phyloP scores from a whole-genome alignment of 257 asterid species.

The Oldenlandia corymbosa region DNA sequence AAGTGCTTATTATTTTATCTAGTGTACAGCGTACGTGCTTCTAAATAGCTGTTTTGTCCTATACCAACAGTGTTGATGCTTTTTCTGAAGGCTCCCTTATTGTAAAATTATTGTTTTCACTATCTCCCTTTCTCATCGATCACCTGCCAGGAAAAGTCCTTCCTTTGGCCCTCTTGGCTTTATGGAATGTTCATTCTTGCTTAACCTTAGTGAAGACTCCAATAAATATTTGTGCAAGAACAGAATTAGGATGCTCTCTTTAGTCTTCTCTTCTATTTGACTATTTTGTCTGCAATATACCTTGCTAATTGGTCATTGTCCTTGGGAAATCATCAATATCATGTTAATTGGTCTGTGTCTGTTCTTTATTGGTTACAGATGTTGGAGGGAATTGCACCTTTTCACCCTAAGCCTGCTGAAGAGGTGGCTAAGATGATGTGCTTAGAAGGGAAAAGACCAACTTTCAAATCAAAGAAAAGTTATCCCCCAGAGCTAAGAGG shows the following conservation, averaged over 20 bases:
- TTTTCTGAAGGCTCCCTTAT: neutral
- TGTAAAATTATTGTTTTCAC: neutral
- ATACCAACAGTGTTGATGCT: neutral
- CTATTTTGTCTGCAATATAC: neutral
- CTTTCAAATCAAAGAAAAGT: slow-evolving; percentile 74
- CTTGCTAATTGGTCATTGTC: neutral
- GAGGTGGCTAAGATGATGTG: slow-evolving; percentile 62
- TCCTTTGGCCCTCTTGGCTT: too few species aligned
- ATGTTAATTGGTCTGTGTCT: slow-evolving; percentile 6
- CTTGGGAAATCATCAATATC: neutral
- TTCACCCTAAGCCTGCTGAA: slow-evolving; percentile 70
- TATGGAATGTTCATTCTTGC: neutral
- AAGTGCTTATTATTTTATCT: neutral
- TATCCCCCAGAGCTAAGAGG: slow-evolving; percentile 78
- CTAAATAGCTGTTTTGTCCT: neutral
- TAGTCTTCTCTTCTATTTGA: neutral
- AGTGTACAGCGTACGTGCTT: neutral
- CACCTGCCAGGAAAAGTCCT: neutral
- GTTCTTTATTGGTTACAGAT: slow-evolving; percentile 40
- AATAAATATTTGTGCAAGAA: neutral
- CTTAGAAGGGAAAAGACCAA: slow-evolving; percentile 69
- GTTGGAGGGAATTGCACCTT: slow-evolving; percentile 79
- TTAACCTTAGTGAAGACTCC: neutral
- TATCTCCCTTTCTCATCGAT: neutral
- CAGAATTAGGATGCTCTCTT: neutral